Conservation (phyloP, 306 rosid species). For the Cicer arietinum region DNA sequence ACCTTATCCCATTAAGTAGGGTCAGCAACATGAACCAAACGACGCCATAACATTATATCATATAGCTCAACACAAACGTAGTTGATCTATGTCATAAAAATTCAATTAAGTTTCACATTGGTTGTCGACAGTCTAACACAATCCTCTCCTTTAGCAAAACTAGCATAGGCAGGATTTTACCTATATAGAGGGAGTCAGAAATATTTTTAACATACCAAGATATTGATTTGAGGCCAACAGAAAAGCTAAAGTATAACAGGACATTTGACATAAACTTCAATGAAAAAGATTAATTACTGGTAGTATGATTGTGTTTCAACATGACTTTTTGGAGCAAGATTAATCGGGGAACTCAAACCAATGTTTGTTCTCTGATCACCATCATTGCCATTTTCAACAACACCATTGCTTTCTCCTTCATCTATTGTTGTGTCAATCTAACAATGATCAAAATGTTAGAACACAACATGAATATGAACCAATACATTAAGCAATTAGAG, state of each 20-base stretch:
- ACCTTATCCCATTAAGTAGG: no score
- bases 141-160: no score
- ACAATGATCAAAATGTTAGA: conserved; percentile 45
- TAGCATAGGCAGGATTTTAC: no score
- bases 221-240: not conserved
- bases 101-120: no score
- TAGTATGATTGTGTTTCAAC: conserved; percentile 57
- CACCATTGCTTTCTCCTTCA: conserved; percentile 29
- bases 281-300: conserved; percentile 51
- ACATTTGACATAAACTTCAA: conserved; percentile 16
- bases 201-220: not conserved
- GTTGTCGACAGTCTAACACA: no score
- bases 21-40: no score
- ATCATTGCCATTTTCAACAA: conserved; percentile 39
- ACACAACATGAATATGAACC: conserved; percentile 7
- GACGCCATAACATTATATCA: no score
- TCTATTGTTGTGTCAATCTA: conserved; percentile 45
- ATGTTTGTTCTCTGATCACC: conserved; percentile 37
- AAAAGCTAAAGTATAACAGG: not conserved
- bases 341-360: conserved; percentile 56
- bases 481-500: not conserved
- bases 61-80: no score
- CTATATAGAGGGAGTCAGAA: not conserved
- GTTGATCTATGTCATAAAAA: no score
- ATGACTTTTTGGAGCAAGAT: conserved; percentile 38